phyloP scores from a whole-genome alignment of 768 basidiomycete genomes.

The Tremella fuciformis region DNA sequence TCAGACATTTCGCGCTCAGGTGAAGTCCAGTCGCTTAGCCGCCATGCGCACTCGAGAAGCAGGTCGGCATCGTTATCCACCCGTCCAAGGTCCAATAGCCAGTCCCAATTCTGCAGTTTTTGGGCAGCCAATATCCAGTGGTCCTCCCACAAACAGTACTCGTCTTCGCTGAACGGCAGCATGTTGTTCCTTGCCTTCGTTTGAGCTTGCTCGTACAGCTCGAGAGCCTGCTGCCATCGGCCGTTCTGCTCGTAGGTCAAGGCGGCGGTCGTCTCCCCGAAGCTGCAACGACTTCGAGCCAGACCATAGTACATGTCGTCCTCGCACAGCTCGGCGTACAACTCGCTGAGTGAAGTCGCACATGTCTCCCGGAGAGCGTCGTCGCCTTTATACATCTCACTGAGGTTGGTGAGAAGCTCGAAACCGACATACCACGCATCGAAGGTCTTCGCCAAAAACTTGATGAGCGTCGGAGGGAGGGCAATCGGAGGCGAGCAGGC shows the following conservation, averaged over 20 bases:
- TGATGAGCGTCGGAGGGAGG: slow-evolving; percentile 89
- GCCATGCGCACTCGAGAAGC: slow-evolving; percentile 91
- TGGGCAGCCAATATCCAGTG: slow-evolving; percentile 96
- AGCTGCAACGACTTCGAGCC: slow-evolving; percentile 86
- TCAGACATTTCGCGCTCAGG: slow-evolving; percentile 67
- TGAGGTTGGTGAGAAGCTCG: slow-evolving; percentile 77
- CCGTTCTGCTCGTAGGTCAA: slow-evolving; percentile 92
- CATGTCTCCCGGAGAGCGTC: slow-evolving; percentile 73
- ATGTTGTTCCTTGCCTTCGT: slow-evolving; percentile 73
- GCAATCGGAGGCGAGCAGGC: slow-evolving; percentile 83
- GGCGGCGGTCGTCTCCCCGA: slow-evolving; percentile 78
- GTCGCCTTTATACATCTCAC: slow-evolving; percentile 76
- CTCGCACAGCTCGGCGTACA: slow-evolving; percentile 92
- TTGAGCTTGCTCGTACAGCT: slow-evolving; percentile 85
- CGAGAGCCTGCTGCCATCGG: slow-evolving; percentile 90
- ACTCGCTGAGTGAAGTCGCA: slow-evolving; percentile 84
- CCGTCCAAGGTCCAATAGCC: slow-evolving; percentile 82
- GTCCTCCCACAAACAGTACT: slow-evolving; percentile 98
- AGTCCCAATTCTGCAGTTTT: slow-evolving; percentile 98
- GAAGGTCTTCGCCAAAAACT: slow-evolving; percentile 93
- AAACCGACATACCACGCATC: slow-evolving; percentile 90
- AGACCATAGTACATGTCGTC: slow-evolving; percentile 97
- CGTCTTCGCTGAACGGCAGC: slow-evolving; percentile 86
- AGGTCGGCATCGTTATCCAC: slow-evolving; percentile 88
- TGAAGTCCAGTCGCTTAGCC: slow-evolving; percentile 79